phyloP scores from a whole-genome alignment of 2,329 filamentous ascomycete species.

The Hysterium pulicare region DNA sequence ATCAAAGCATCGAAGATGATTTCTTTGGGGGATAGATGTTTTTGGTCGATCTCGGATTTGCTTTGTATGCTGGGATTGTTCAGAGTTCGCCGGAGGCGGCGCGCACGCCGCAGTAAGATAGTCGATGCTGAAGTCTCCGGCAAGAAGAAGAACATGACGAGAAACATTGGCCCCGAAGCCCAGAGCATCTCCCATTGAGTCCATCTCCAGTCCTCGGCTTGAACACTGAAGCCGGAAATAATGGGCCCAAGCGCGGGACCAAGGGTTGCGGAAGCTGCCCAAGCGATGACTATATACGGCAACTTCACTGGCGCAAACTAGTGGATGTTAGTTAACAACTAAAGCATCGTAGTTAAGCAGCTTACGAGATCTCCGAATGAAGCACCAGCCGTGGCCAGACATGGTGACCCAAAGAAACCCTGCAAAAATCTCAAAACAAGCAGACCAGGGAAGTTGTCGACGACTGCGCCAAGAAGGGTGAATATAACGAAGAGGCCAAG shows the following conservation, averaged over 20 bases:
- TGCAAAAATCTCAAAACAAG: slow-evolving; percentile 44
- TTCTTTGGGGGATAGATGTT: slow-evolving; percentile 28
- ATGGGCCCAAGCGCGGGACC: slow-evolving; percentile 55
- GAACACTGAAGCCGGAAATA: slow-evolving; percentile 70
- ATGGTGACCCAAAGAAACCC: slow-evolving; percentile 17
- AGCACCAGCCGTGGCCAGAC: slow-evolving; percentile 17
- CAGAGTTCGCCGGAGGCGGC: slow-evolving; percentile 66
- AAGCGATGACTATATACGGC: slow-evolving; percentile 32
- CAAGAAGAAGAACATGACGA: slow-evolving; percentile 75
- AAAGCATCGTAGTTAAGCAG: too few relatives aligned
- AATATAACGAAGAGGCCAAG: slow-evolving; percentile 64
- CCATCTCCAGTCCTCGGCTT: slow-evolving; percentile 72
- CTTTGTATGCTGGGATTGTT: slow-evolving; percentile 67
- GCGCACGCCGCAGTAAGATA: slow-evolving; percentile 67
- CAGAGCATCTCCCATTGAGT: slow-evolving; percentile 83
- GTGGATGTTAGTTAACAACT: too few relatives aligned
- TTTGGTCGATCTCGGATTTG: slow-evolving; percentile 70
- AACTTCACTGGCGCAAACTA: slow-evolving; percentile 23
- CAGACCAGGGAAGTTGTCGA: slow-evolving; percentile 57
- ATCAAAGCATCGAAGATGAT: slow-evolving; percentile 53
- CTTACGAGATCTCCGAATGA: slow-evolving; percentile 33
- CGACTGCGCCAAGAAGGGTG: slow-evolving; percentile 58
- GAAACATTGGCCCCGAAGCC: slow-evolving; percentile 65
- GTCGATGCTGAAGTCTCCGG: slow-evolving; percentile 83
- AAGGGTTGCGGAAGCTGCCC: slow-evolving; percentile 30